Percentiles rank a stretch among this genome's conserved stretches.
phyloP scores from a whole-genome alignment of 352 stramenopile genomes.

The Phytophthora hybrid region DNA sequence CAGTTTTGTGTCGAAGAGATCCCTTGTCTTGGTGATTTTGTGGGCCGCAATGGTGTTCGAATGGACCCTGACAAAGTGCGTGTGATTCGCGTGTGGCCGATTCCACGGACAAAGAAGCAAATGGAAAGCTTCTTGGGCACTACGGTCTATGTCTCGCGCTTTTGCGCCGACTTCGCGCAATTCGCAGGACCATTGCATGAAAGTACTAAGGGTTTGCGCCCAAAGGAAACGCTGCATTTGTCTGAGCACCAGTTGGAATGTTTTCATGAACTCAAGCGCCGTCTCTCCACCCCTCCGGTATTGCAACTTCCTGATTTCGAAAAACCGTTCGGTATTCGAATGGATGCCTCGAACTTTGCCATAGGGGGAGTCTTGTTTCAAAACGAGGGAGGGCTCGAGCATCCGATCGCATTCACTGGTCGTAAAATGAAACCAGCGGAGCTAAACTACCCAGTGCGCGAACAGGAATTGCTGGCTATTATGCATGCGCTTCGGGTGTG shows the following conservation, averaged over 20 bases:
- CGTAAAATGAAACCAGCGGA: slow-evolving; percentile 21
- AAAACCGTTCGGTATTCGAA: slow-evolving; percentile 12
- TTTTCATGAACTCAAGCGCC: not conserved
- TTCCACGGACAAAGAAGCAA: too few relatives aligned
- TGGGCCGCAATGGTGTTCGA: too few relatives aligned
- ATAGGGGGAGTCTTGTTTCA: too few relatives aligned
- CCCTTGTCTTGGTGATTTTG: too few relatives aligned
- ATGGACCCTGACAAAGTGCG: not conserved
- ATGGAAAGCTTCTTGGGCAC: too few relatives aligned
- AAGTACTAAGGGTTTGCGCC: not conserved
- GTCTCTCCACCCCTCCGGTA: slow-evolving; percentile 7
- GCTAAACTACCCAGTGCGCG: slow-evolving; percentile 19
- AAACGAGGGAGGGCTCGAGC: slow-evolving; percentile 14
- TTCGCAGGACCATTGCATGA: not conserved
- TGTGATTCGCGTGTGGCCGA: too few relatives aligned
- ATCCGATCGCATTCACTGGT: slow-evolving; percentile 11
- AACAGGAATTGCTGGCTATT: slow-evolving; percentile 7
- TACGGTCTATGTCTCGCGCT: not conserved
- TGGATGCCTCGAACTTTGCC: slow-evolving; percentile 15
- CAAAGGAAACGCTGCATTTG: not conserved
- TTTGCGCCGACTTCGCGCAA: not conserved
- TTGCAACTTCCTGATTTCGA: slow-evolving; percentile 11
- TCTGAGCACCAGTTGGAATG: not conserved
- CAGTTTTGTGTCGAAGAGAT: too few relatives aligned
- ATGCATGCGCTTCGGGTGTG: slow-evolving; percentile 9